These are phyloP conservation scores for Xylaria sp. DNA, from an alignment of 2,329 filamentous ascomycete genomes.

Conservation along the genomic window DNA sequence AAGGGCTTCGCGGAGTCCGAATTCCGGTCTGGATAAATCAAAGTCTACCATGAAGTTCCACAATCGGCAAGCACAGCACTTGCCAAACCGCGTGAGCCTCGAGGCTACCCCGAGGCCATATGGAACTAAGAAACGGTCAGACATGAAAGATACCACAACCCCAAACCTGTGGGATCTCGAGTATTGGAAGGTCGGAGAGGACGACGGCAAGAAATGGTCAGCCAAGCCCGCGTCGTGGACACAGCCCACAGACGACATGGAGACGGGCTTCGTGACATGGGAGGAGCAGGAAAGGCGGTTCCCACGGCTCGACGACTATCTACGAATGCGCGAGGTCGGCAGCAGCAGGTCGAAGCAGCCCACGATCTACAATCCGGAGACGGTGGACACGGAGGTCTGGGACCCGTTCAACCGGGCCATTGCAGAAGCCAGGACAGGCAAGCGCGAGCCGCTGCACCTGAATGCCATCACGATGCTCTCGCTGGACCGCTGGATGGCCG, in stretches of 20 bases:
- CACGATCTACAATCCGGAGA: conserved; percentile 25
- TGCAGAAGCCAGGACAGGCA: conserved; percentile 26
- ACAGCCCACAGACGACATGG: conserved; percentile 22
- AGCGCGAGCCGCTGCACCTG: conserved; percentile 29
- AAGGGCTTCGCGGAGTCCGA: neutral
- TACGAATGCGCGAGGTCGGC: conserved; percentile 17
- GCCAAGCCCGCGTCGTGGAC: conserved; percentile 2
- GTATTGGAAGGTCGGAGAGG: conserved; percentile 31
- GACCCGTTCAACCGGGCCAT: conserved; percentile 35
- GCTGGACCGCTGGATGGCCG: conserved; percentile 32
- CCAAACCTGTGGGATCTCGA: conserved; percentile 34
- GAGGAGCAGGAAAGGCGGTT: conserved; percentile 37
- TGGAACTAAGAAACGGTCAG: neutral
- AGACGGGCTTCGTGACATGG: conserved; percentile 41
- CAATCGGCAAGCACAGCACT: neutral
- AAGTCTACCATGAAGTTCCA: neutral
- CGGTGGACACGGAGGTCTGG: conserved; percentile 34
- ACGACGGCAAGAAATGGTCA: conserved; percentile 21
- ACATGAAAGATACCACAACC: conserved; percentile 22
- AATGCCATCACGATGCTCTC: conserved; percentile 38
- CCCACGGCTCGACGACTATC: conserved; percentile 26
- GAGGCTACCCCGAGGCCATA: too few species aligned
- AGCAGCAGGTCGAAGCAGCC: neutral
- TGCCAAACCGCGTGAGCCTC: neutral
- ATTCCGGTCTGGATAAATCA: neutral